phyloP scores from a whole-genome alignment of 768 basidiomycete species.

The Daedalea quercina region DNA sequence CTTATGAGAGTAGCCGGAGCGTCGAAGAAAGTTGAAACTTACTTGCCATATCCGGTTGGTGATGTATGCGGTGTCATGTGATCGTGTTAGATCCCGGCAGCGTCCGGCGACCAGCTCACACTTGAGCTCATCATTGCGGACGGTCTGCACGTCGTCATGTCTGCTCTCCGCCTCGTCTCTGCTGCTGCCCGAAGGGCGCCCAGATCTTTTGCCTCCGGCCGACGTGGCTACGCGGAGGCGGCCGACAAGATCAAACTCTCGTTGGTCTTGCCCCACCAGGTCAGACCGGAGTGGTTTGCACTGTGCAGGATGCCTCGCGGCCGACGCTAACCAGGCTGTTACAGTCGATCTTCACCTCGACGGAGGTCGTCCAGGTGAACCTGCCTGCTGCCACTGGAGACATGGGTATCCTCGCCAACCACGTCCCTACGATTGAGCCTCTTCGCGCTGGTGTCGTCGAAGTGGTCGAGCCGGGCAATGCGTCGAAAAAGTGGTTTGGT shows the following conservation, averaged over 20 bases:
- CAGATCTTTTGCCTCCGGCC: constrained; percentile 41
- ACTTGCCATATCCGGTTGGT: not conserved
- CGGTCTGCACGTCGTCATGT: constrained; percentile 37
- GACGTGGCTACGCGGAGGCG: constrained; percentile 89
- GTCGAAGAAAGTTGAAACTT: not conserved
- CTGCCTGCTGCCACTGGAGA: constrained; percentile 90
- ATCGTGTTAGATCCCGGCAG: constrained; percentile 10
- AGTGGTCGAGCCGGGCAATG: constrained; percentile 74
- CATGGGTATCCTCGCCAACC: constrained; percentile 99
- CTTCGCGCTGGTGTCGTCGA: constrained; percentile 93
- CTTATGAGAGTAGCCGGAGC: not conserved
- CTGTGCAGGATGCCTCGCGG: not conserved
- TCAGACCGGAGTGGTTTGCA: constrained; percentile 32
- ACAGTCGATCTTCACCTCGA: constrained; percentile 85
- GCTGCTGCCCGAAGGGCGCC: constrained; percentile 57
- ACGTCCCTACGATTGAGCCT: constrained; percentile 95
- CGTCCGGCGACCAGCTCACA: constrained; percentile 14
- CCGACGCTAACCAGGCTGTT: constrained; percentile 5
- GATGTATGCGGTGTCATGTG: constrained; percentile 7
- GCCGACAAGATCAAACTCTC: constrained; percentile 89
- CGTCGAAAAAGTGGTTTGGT: constrained; percentile 97
- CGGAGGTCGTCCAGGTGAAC: constrained; percentile 95
- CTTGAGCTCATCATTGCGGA: constrained; percentile 13
- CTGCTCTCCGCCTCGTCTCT: constrained; percentile 66
- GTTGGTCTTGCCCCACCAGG: constrained; percentile 93